Percentiles rank a stretch among this genome's conserved stretches.
These are phyloP conservation scores for Allium cepa DNA, from an alignment of 106 monocot species.

Conservation along the genomic window DNA sequence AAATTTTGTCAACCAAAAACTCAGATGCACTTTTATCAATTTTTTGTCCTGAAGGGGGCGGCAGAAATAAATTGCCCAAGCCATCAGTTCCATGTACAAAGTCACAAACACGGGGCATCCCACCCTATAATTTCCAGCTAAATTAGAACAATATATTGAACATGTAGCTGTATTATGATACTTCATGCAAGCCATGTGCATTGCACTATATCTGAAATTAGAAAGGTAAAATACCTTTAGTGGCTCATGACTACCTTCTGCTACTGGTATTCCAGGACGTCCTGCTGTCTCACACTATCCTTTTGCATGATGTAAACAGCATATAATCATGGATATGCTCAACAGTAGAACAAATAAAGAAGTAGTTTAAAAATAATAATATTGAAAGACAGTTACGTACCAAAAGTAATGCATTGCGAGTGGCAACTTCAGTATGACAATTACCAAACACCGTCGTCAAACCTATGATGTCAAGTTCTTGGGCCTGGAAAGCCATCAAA, in stretches of 20 bases:
- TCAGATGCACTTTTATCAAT: constrained; percentile 58
- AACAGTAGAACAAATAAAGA: neutral
- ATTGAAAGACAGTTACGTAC: constrained; percentile 18
- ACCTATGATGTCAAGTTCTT: constrained; percentile 71
- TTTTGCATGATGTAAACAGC: constrained; percentile 32
- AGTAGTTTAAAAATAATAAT: neutral
- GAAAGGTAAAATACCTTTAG: constrained; percentile 51
- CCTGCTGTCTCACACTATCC: constrained; percentile 92
- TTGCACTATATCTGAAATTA: no score
- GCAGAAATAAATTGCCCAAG: constrained; percentile 53
- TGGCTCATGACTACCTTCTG: constrained; percentile 70
- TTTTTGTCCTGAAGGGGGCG: constrained; percentile 47
- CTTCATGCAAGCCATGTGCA: neutral
- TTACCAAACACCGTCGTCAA: constrained; percentile 94
- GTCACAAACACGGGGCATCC: constrained; percentile 59
- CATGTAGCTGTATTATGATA: no score
- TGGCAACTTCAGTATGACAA: constrained; percentile 48
- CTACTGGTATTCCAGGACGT: constrained; percentile 58
- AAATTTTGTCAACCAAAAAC: constrained; percentile 76
- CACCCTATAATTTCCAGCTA: constrained; percentile 31
- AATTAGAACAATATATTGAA: no score
- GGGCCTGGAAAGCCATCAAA: constrained; percentile 83
- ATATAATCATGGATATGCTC: constrained; percentile 9
- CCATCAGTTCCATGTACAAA: constrained; percentile 96
- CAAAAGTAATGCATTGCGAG: constrained; percentile 84